Evolutionary conservation across 106 monocot genomes (phyloP), one percentile per base, ranked within the genome.

Genomic region (Amphibolis antarctica): DNA sequence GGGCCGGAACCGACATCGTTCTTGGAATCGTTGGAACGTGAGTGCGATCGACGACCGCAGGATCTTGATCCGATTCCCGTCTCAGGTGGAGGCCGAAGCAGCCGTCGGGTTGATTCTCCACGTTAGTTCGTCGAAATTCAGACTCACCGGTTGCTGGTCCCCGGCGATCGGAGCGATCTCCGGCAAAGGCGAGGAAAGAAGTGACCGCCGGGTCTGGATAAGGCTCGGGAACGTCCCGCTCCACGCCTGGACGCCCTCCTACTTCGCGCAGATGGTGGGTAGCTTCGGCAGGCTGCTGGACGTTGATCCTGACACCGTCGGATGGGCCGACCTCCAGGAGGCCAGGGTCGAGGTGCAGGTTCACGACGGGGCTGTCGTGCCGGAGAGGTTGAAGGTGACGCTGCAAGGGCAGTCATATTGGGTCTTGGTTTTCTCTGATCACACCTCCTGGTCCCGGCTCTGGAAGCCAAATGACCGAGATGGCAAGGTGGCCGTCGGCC

Each of bases 241-340:
- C 36, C 60, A 31, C 36, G 60, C 36, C 17, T 60, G 60, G 31
- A 60, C 22, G 15, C 60, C 60, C 14, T 60, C 19, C 60, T 60
- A 60, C 36, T 60, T 60, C 20, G 6, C 30, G 12, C 13, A 60
- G 60, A 60, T 60, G 13, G 60, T 60, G 5, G 17, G 20, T 13
- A 31, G n/a, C 42, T 60, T 60, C 12, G 60, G 60, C 30, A 60
- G 31, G 60, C 31, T 60, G 15, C 10, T 60, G 60, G 60, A 60
- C 31, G 20, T 60, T 24, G 60, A 60, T 60, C 17, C 15, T 24
- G 60, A 60, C 12, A 60, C 60, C 60, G 31, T 42, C n/a, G 36
- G n/a, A 6, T 17, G 60, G 36, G 15, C 15, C 29, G 36, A 60
- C 60, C 42, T 60, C 20, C 17, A n/a, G 20, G 60, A 31, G 60